Evolutionary conservation across 768 basidiomycete genomes (phyloP).

Genomic region (Tephrocybe rancida): DNA sequence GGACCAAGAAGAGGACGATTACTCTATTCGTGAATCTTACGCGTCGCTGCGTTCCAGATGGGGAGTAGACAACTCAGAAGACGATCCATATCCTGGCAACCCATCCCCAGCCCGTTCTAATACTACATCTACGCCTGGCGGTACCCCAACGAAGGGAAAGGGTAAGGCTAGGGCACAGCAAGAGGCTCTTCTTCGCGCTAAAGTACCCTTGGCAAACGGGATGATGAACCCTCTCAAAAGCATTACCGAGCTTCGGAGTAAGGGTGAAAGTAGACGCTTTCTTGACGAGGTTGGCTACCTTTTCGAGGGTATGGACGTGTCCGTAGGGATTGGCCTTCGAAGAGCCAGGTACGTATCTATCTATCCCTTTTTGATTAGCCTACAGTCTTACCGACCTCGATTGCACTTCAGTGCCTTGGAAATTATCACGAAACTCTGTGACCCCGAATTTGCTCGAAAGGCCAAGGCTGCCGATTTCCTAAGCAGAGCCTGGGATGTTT

Average conservation of each 20-base stretch:
- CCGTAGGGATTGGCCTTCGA: slow-evolving; percentile 54
- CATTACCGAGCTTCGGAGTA: slow-evolving; percentile 78
- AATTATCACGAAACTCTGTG: slow-evolving; percentile 73
- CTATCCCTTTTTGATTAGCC: neutral
- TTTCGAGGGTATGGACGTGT: slow-evolving; percentile 73
- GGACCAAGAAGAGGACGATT: slow-evolving; percentile 48
- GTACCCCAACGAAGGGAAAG: slow-evolving; percentile 41
- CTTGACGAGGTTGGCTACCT: slow-evolving; percentile 85
- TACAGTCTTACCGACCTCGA: neutral
- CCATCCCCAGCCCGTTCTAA: slow-evolving; percentile 35
- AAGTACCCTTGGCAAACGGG: slow-evolving; percentile 42
- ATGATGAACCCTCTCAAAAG: slow-evolving; percentile 80
- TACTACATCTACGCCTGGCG: slow-evolving; percentile 32
- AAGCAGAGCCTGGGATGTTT: slow-evolving; percentile 66
- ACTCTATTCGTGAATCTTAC: slow-evolving; percentile 71
- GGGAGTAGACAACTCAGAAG: slow-evolving; percentile 82
- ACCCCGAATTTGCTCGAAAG: slow-evolving; percentile 74
- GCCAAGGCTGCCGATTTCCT: slow-evolving; percentile 80
- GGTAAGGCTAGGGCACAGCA: slow-evolving; percentile 36
- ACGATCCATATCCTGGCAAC: slow-evolving; percentile 52
- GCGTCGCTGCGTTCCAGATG: slow-evolving; percentile 72
- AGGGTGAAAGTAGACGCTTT: slow-evolving; percentile 80
- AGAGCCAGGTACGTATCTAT: slow-evolving; percentile 59
- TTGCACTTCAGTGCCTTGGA: slow-evolving; percentile 62
- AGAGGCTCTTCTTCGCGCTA: slow-evolving; percentile 18